Evolutionary conservation across 2,329 filamentous ascomycete species (phyloP).

Genomic region (Penicillium occitanis): DNA sequence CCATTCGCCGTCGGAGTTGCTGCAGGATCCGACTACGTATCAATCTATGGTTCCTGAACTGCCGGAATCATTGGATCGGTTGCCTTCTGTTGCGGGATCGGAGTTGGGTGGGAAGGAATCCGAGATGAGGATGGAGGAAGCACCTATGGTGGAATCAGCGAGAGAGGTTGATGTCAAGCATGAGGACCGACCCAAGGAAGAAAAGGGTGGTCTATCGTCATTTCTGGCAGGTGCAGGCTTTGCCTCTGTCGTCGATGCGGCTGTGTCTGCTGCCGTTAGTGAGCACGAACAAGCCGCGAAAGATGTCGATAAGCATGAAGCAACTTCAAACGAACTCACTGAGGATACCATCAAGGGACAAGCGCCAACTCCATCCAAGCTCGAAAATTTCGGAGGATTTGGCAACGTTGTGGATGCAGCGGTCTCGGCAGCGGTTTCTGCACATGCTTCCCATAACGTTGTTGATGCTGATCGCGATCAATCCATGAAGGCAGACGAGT

Average conservation of each 20-base stretch:
- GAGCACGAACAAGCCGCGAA: constrained; percentile 24
- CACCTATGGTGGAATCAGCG: background rate
- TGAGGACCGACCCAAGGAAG: background rate
- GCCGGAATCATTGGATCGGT: constrained; percentile 26
- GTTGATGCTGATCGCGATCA: background rate
- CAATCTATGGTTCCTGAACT: constrained; percentile 28
- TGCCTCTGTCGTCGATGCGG: constrained; percentile 24
- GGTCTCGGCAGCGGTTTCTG: constrained; percentile 25
- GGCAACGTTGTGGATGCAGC: constrained; percentile 25
- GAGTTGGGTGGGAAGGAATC: constrained; percentile 26
- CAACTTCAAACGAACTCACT: background rate
- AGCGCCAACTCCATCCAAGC: background rate
- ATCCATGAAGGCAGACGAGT: constrained; percentile 13
- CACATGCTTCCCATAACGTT: background rate
- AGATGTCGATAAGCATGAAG: constrained; percentile 23
- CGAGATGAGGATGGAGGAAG: constrained; percentile 22
- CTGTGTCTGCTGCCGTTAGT: constrained; percentile 27
- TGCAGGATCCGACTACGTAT: constrained; percentile 38
- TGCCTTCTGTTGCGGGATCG: constrained; percentile 37
- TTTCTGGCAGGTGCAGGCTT: constrained; percentile 20
- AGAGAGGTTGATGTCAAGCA: constrained; percentile 15
- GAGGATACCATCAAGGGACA: background rate
- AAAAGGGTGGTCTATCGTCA: constrained; percentile 12
- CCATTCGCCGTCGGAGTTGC: constrained; percentile 48
- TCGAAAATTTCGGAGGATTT: background rate